Conservation (phyloP, 257 asterid species). For the Nicotiana tomentosiformis region DNA sequence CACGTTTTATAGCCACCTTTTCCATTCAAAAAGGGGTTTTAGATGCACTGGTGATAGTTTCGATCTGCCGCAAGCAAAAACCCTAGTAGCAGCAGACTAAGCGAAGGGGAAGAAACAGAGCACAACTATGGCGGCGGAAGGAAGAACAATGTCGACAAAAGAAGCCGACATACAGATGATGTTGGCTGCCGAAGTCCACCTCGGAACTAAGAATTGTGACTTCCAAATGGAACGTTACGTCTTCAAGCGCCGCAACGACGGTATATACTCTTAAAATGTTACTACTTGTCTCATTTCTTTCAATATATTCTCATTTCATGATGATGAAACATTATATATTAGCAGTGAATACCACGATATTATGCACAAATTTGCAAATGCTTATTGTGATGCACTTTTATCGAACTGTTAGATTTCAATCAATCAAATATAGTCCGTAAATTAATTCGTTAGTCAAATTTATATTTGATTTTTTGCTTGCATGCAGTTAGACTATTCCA, state of each 20-base stretch:
- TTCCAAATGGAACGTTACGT: constrained; percentile 23
- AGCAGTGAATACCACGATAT: no score
- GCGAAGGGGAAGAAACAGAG: not conserved
- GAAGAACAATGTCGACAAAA: constrained; percentile 10
- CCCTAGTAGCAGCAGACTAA: not conserved
- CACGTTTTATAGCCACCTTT: no score
- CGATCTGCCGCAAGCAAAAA: constrained; percentile 8
- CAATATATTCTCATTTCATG: not conserved
- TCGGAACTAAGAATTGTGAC: constrained; percentile 22
- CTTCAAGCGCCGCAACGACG: constrained; percentile 20
- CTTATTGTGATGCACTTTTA: not conserved
- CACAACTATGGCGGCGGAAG: constrained; percentile 5
- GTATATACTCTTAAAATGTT: not conserved
- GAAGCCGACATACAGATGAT: constrained; percentile 23
- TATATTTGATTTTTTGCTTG: no score
- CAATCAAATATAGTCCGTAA: not conserved
- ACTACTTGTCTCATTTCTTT: not conserved
- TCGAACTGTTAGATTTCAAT: not conserved
- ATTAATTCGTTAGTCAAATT: not conserved
- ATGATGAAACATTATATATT: not conserved
- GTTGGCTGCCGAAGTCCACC: constrained; percentile 25
- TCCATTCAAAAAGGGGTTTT: not conserved
- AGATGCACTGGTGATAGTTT: not conserved
- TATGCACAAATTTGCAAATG: not conserved
- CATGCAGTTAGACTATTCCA: no score